phyloP scores from a whole-genome alignment of 305 asterid genomes.

The Plantago coronopus region DNA sequence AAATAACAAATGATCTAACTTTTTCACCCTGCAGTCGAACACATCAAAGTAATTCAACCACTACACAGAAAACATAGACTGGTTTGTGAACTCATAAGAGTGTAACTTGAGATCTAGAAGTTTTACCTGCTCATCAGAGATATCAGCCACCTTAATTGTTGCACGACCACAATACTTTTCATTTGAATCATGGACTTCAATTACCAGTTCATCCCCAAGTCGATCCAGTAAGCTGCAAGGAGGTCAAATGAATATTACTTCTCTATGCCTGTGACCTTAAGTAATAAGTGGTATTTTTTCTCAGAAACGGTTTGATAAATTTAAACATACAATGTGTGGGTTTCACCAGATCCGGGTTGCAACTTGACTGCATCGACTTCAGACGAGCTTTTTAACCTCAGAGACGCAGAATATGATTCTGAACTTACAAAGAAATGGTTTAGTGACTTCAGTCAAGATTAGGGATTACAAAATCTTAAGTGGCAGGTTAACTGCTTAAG shows the following conservation, averaged over 20 bases:
- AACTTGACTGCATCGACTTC: conserved; percentile 73
- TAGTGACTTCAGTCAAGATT: no score
- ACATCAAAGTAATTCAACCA: neutral
- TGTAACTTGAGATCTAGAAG: conserved; percentile 15
- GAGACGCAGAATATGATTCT: conserved; percentile 72
- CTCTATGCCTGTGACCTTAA: conserved; percentile 1
- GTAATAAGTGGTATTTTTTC: neutral
- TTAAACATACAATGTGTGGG: conserved; percentile 67
- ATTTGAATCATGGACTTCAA: conserved; percentile 78
- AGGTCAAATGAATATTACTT: conserved; percentile 15
- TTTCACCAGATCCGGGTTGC: conserved; percentile 95
- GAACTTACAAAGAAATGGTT: conserved; percentile 19
- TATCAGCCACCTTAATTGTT: conserved; percentile 79
- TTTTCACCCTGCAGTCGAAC: conserved; percentile 63
- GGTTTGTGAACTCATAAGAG: neutral
- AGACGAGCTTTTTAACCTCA: conserved; percentile 73
- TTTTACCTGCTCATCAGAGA: conserved; percentile 77
- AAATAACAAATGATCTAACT: conserved; percentile 66
- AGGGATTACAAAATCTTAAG: no score
- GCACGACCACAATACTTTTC: conserved; percentile 72
- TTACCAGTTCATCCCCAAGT: conserved; percentile 70
- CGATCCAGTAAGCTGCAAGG: conserved; percentile 77
- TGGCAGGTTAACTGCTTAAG: neutral
- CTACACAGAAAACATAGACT: conserved; percentile 8
- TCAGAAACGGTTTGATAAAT: no score